A percentile compares a stretch with the other conserved stretches of the same genome.
Evolutionary conservation across 1,139 yeast genomes (phyloP).

Genomic region (Taiozyma sp.): DNA sequence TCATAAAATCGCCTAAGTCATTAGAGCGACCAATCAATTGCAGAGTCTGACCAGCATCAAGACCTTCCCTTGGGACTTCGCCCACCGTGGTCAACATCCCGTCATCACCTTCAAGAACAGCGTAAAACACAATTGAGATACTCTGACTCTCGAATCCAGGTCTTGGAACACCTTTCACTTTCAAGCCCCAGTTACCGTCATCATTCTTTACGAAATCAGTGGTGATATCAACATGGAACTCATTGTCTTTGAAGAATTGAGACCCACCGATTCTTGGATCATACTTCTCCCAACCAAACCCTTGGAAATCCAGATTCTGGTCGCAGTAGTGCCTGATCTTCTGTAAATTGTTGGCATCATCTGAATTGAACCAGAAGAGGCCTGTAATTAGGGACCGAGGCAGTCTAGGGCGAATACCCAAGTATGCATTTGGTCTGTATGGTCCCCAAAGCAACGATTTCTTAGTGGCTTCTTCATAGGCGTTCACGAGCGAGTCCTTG

Average conservation of each 20-base stretch:
- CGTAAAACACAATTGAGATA: conserved; percentile 72
- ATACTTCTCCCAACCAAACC: conserved; percentile 81
- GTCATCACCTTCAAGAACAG: conserved; percentile 63
- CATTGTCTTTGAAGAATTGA: conserved; percentile 67
- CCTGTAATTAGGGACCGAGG: conserved; percentile 74
- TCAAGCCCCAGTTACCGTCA: conserved; percentile 77
- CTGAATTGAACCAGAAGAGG: conserved; percentile 82
- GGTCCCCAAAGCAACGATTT: conserved; percentile 83
- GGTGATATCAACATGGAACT: conserved; percentile 55
- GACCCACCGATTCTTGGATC: conserved; percentile 89
- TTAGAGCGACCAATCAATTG: conserved; percentile 49
- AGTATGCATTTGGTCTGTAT: conserved; percentile 79
- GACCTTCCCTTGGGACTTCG: conserved; percentile 27
- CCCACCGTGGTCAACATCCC: conserved; percentile 37
- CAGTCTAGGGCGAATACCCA: conserved; percentile 82
- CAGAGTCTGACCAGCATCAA: conserved; percentile 29
- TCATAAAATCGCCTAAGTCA: conserved; percentile 51
- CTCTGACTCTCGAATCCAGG: conserved; percentile 43
- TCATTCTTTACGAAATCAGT: conserved; percentile 74
- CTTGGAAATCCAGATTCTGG: conserved; percentile 64
- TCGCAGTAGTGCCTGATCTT: conserved; percentile 78
- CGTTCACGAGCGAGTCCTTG: conserved; percentile 7
- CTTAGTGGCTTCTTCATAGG: conserved; percentile 29
- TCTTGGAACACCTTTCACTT: conserved; percentile 59
- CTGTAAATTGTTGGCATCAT: conserved; percentile 50